phyloP scores from a whole-genome alignment of 2,329 filamentous ascomycete species.

The Neopestalotiopsis sp. region DNA sequence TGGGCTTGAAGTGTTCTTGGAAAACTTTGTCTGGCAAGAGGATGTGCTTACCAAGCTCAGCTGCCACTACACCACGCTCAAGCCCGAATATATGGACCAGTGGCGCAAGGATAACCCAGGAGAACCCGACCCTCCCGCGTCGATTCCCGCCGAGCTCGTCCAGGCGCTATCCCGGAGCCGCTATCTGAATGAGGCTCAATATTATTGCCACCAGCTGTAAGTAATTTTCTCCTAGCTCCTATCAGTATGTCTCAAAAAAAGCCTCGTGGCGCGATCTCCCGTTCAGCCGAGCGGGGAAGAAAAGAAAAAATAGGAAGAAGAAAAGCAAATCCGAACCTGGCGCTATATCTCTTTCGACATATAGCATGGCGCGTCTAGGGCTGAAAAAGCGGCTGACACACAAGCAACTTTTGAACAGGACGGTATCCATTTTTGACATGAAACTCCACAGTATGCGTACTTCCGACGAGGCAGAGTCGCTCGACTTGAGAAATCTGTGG shows the following conservation, averaged over 20 bases:
- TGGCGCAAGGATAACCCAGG: background rate
- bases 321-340: too few relatives aligned
- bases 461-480: background rate
- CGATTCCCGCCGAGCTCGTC: background rate
- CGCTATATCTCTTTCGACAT: background rate
- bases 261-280: too few relatives aligned
- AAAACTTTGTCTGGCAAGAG: background rate
- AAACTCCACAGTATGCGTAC: background rate
- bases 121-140: background rate
- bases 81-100: background rate
- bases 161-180: background rate
- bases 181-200: background rate
- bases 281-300: background rate
- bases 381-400: background rate
- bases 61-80: background rate
- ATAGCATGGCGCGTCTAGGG: background rate
- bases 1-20: constrained; percentile 1
- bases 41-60: background rate
- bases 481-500: background rate
- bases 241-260: background rate
- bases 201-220: background rate
- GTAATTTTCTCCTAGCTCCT: background rate
- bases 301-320: background rate
- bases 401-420: background rate
- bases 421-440: background rate